Percentiles rank a stretch among this genome's conserved stretches.
Conservation (phyloP, 495 filamentous ascomycete genomes). For the Penicillium roqueforti region DNA sequence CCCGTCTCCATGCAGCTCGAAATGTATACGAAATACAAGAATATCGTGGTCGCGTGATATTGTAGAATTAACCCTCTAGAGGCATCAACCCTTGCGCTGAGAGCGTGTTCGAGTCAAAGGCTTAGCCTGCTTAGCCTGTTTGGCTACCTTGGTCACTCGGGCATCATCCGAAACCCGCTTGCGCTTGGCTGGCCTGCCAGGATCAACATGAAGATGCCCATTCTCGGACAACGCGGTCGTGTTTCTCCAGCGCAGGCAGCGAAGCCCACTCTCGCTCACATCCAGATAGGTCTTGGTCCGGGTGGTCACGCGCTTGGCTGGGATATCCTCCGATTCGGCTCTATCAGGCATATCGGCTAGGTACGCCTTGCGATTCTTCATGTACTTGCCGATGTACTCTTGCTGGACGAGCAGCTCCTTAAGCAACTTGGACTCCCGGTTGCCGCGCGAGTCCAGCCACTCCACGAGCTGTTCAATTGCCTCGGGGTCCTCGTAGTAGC, state of each 20-base stretch:
- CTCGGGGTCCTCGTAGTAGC: slow-evolving; percentile 77
- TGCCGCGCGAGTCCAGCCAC: slow-evolving; percentile 83
- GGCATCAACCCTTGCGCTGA: slow-evolving; percentile 33
- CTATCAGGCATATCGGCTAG: slow-evolving; percentile 52
- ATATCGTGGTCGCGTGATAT: slow-evolving; percentile 10
- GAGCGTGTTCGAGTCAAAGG: slow-evolving; percentile 45
- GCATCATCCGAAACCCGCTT: slow-evolving; percentile 50
- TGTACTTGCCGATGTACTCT: slow-evolving; percentile 71
- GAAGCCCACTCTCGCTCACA: slow-evolving; percentile 48
- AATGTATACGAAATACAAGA: slow-evolving; percentile 24
- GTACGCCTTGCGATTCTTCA: slow-evolving; percentile 73
- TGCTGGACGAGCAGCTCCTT: slow-evolving; percentile 79
- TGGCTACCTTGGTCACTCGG: slow-evolving; percentile 40
- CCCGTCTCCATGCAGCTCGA: slow-evolving; percentile 16
- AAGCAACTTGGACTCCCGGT: slow-evolving; percentile 75
- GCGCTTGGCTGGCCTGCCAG: slow-evolving; percentile 60
- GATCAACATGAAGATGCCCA: slow-evolving; percentile 78
- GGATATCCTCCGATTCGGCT: slow-evolving; percentile 51
- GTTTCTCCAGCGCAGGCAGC: slow-evolving; percentile 82
- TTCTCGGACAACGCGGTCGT: slow-evolving; percentile 67
- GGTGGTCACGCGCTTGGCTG: slow-evolving; percentile 69
- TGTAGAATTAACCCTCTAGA: not conserved
- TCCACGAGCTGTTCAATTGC: slow-evolving; percentile 71
- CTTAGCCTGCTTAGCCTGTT: slow-evolving; percentile 45
- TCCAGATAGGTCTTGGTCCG: slow-evolving; percentile 67